Evolutionary conservation across 345 rosid species (phyloP).

Genomic region (Eucalyptus urophylla): DNA sequence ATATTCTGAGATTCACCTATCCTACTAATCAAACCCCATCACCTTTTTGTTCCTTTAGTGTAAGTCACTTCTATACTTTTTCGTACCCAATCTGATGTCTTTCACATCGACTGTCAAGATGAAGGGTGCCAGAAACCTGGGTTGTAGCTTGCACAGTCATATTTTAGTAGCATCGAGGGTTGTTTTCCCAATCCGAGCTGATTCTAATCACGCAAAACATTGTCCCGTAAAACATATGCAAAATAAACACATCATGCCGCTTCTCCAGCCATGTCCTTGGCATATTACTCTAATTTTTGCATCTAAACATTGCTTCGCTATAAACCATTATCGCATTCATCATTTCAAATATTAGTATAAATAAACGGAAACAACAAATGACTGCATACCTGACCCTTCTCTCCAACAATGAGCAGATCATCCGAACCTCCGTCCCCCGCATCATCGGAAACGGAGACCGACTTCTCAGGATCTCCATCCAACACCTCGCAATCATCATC

Average conservation of each 20-base stretch:
- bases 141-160: neutral
- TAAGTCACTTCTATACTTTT: neutral
- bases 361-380: neutral
- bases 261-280: neutral
- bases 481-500: constrained; percentile 47
- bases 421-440: constrained; percentile 6
- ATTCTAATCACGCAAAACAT: neutral
- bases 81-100: neutral
- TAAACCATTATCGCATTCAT: neutral
- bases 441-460: neutral
- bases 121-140: neutral
- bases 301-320: neutral
- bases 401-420: constrained; percentile 35
- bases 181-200: neutral
- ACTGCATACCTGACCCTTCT: constrained; percentile 29
- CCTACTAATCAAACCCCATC: neutral
- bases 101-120: neutral
- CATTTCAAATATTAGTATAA: neutral
- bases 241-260: neutral
- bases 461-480: constrained; percentile 53
- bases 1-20: neutral
- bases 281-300: neutral
- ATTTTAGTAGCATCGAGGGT: neutral
- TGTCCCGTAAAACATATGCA: neutral
- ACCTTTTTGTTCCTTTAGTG: neutral